Evolutionary conservation across 306 rosid species (phyloP).

Genomic region (Ceratonia siliqua): DNA sequence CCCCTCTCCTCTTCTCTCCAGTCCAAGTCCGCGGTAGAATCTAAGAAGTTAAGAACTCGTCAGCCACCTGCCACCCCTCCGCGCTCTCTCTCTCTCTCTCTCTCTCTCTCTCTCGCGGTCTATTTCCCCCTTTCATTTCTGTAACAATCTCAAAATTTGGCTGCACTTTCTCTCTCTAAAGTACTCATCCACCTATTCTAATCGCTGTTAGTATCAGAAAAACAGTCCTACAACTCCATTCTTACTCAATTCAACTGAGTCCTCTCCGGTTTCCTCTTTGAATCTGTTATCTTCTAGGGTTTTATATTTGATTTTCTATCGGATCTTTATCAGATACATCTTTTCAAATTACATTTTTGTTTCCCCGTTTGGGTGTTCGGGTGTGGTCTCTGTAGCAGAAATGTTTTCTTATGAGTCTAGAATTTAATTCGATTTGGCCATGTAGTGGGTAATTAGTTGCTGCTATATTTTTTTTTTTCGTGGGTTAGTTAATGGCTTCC

Average conservation of each 20-base stretch:
- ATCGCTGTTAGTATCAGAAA: neutral
- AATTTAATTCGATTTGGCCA: neutral
- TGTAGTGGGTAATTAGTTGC: neutral
- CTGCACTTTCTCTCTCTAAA: constrained; percentile 22
- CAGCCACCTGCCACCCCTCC: neutral
- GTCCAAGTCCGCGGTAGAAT: too few relatives aligned
- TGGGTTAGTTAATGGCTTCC: constrained; percentile 66
- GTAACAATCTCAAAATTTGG: neutral
- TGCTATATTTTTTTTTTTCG: neutral
- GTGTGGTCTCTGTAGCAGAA: neutral
- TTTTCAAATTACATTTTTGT: neutral
- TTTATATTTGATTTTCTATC: neutral
- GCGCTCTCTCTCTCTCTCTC: neutral
- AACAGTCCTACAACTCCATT: neutral
- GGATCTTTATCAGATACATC: neutral
- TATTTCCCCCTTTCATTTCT: neutral
- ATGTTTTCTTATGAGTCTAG: neutral
- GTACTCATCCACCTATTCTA: neutral
- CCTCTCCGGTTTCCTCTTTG: neutral
- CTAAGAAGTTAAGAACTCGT: too few relatives aligned
- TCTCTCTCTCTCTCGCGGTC: neutral
- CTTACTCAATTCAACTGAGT: neutral
- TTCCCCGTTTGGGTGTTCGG: neutral
- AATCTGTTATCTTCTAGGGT: neutral
- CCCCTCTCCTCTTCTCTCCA: too few relatives aligned